Evolutionary conservation across 1,284 basidiomycete genomes (phyloP), one percentile per base, ranked within the genome.

Genomic region (Calocybe gambosa): DNA sequence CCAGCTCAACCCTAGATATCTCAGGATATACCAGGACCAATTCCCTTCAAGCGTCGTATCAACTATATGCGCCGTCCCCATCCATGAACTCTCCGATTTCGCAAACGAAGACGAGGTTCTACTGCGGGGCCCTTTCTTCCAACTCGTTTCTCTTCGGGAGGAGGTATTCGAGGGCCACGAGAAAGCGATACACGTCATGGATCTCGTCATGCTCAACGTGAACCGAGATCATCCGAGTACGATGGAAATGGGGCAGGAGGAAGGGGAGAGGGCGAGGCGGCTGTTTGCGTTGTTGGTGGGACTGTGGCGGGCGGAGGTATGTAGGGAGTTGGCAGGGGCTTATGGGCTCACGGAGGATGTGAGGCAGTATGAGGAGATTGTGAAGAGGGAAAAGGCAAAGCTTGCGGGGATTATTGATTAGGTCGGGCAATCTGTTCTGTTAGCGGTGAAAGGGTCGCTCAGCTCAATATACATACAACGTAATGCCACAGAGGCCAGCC

Each of bases 171-270:
- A 43, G 16, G 43, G 47, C 7, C 46, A 47, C 20, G 31, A 50
- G 9, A 38, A 33, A 20, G 42, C 45, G 1, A 39, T 56, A 7
- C 43, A 51, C 29, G 50, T 58, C 9, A 48, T 58, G 47, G 56
- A 58, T 29, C 38, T 52, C 19, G 34, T 58, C 34, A 53, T 58
- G 46, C 43, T 58, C 36, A 58, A 58, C 36, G 45, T 50, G 10
- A 58, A 58, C 39, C 49, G 56, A 15, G 56, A 58, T 39, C 56
- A 58, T 34, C 56, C 56, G 4, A 55, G 54, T 33, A 58, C 56
- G 23, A 56, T 56, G 56, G 47, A 56, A 41, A 49, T 58, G 31
- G 42, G 50, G 26, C 37, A 34, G 9, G 51, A 47, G 18, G 51
- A 56, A 18, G 53, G 56, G 7, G 53, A 51, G 5, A 49, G 45